Evolutionary conservation across 306 rosid species (phyloP).

Genomic region (Canavalia gladiata): DNA sequence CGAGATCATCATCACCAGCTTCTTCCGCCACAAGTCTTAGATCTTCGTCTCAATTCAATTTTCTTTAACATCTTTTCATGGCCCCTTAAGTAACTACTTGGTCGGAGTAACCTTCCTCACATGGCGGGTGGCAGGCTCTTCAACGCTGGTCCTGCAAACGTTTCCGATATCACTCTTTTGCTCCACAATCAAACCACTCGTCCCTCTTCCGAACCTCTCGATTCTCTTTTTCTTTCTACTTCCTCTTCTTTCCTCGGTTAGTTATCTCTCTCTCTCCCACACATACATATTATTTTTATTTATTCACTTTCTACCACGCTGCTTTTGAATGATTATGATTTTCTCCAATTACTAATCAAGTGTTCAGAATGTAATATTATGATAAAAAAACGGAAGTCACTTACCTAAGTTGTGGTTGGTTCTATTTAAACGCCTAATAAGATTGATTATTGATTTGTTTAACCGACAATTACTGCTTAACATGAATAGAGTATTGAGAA

Average conservation of each 20-base stretch:
- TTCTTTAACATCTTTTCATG: slow-evolving; percentile 8
- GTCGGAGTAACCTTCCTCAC: neutral
- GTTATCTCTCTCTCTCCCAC: slow-evolving; percentile 34
- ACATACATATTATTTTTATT: too few species aligned
- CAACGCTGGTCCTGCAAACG: slow-evolving; percentile 36
- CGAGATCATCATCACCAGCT: slow-evolving; percentile 91
- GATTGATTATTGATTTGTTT: too few species aligned
- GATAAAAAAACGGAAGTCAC: too few species aligned
- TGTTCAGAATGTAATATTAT: neutral
- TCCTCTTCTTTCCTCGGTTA: slow-evolving; percentile 68
- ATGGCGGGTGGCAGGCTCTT: slow-evolving; percentile 72
- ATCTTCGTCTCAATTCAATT: neutral
- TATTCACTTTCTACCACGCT: too few species aligned
- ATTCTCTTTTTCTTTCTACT: slow-evolving; percentile 68
- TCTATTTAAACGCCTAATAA: too few species aligned
- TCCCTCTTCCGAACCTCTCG: slow-evolving; percentile 58
- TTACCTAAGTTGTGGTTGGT: too few species aligned
- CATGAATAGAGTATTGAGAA: too few species aligned
- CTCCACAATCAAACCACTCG: slow-evolving; percentile 60
- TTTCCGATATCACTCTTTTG: slow-evolving; percentile 51
- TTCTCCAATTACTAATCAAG: neutral
- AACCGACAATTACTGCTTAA: neutral
- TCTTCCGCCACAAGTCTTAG: slow-evolving; percentile 89
- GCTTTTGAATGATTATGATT: too few species aligned
- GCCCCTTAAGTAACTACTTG: slow-evolving; percentile 11